Evolutionary conservation across 192 early-diverging fungal species (phyloP).

Genomic region (Gryganskiella cystojenkinii): DNA sequence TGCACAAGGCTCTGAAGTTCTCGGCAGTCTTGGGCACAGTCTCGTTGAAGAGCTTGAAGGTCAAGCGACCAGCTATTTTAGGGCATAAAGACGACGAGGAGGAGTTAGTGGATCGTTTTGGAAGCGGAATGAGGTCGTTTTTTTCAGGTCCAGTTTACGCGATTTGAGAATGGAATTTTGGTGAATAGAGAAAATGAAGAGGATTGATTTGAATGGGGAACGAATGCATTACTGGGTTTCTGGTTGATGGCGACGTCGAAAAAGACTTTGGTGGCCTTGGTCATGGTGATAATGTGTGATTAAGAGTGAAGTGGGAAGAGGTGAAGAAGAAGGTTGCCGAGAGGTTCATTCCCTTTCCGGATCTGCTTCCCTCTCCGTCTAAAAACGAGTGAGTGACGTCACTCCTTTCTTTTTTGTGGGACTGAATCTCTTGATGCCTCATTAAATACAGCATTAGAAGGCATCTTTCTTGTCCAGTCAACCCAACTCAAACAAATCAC

Average conservation of each 20-base stretch:
- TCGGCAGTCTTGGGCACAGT: slow-evolving; percentile 93
- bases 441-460: no score
- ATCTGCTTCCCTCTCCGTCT: no score
- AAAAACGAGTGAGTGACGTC: no score
- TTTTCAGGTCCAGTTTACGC: no score
- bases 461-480: no score
- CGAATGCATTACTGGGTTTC: slow-evolving; percentile 40
- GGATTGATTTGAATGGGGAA: slow-evolving; percentile 15
- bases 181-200: background rate
- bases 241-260: slow-evolving; percentile 78
- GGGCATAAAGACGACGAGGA: background rate
- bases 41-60: slow-evolving; percentile 79
- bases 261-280: slow-evolving; percentile 70
- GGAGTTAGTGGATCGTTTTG: background rate
- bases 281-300: no score
- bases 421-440: no score
- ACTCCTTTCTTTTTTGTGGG: no score
- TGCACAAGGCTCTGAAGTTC: slow-evolving; percentile 87
- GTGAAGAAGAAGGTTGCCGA: slow-evolving; percentile 1
- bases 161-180: background rate
- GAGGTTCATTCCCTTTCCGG: no score
- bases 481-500: no score
- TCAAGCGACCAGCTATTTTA: slow-evolving; percentile 65
- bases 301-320: background rate
- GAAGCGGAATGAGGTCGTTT: background rate